Evolutionary conservation across 2,329 filamentous ascomycete genomes (phyloP).

Genomic region (Microascus cirrosus): DNA sequence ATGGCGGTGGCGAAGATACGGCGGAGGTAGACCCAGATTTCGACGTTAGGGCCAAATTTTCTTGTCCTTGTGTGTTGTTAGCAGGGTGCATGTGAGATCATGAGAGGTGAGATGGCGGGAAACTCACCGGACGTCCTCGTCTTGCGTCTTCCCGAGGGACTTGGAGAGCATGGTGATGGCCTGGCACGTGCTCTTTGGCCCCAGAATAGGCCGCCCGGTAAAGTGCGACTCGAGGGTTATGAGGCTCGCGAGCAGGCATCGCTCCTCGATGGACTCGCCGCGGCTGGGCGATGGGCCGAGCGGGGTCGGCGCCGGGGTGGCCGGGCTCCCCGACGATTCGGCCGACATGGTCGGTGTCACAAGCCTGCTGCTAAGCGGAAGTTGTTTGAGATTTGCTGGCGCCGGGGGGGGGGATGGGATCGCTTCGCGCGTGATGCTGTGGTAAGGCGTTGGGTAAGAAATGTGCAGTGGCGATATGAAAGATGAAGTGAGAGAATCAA

Average conservation of each 20-base stretch:
- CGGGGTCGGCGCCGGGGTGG: constrained; percentile 17
- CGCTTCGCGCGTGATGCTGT: background rate
- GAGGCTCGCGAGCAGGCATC: constrained; percentile 48
- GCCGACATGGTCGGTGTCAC: constrained; percentile 1
- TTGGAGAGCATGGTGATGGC: constrained; percentile 45
- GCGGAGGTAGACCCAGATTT: constrained; percentile 55
- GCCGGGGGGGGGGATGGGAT: background rate
- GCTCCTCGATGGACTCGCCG: constrained; percentile 49
- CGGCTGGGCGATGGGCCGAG: constrained; percentile 11
- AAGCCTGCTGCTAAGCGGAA: background rate
- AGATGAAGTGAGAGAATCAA: background rate
- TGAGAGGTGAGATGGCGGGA: background rate
- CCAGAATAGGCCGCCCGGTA: constrained; percentile 44
- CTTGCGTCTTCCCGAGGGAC: constrained; percentile 54
- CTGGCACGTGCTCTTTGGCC: constrained; percentile 40
- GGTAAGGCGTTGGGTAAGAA: background rate
- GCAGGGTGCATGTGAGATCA: background rate
- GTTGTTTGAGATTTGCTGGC: background rate
- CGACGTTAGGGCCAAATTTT: constrained; percentile 51
- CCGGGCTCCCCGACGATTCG: constrained; percentile 7
- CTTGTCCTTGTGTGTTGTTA: constrained; percentile 18
- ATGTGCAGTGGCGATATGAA: background rate
- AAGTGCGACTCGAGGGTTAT: constrained; percentile 53
- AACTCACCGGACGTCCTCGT: constrained; percentile 45
- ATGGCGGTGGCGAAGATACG: constrained; percentile 51